Evolutionary conservation across 371 early-diverging fungal species (phyloP).

Genomic region (Sporodiniella umbellata): DNA sequence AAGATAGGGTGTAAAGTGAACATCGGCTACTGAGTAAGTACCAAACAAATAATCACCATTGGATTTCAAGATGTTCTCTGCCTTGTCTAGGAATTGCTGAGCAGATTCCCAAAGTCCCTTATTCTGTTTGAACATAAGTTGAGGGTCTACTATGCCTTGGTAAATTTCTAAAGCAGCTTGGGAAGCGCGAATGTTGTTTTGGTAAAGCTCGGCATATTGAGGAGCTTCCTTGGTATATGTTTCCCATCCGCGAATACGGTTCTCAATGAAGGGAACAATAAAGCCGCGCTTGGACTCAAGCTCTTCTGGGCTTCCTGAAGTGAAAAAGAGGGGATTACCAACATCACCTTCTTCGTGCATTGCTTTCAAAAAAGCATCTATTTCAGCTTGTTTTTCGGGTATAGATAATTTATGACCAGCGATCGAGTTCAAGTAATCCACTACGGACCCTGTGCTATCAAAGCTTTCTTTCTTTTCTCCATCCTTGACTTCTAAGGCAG

Average conservation of each 20-base stretch:
- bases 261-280: conserved; percentile 23
- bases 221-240: conserved; percentile 19
- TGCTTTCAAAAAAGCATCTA: conserved; percentile 19
- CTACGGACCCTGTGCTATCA: conserved; percentile 20
- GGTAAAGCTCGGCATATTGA: conserved; percentile 21
- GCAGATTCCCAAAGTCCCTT: conserved; percentile 21
- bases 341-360: conserved; percentile 32
- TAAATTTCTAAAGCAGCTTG: conserved; percentile 17
- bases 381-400: conserved; percentile 13
- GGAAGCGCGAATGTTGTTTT: conserved; percentile 14
- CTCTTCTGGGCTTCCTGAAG: conserved; percentile 23
- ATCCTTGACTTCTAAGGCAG: conserved; percentile 24
- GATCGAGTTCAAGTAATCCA: conserved; percentile 20
- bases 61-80: conserved; percentile 14
- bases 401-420: conserved; percentile 9
- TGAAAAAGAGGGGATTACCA: conserved; percentile 34
- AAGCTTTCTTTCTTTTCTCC: conserved; percentile 6
- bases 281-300: conserved; percentile 18
- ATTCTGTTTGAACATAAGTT: conserved; percentile 20
- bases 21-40: conserved; percentile 28
- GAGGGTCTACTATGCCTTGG: conserved; percentile 8
- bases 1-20: conserved; percentile 32
- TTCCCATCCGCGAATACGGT: conserved; percentile 29
- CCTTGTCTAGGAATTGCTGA: conserved; percentile 24
- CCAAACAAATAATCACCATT: conserved; percentile 27